Conservation (phyloP, 805 yeast species). For the Kluyveromyces siamensis region DNA sequence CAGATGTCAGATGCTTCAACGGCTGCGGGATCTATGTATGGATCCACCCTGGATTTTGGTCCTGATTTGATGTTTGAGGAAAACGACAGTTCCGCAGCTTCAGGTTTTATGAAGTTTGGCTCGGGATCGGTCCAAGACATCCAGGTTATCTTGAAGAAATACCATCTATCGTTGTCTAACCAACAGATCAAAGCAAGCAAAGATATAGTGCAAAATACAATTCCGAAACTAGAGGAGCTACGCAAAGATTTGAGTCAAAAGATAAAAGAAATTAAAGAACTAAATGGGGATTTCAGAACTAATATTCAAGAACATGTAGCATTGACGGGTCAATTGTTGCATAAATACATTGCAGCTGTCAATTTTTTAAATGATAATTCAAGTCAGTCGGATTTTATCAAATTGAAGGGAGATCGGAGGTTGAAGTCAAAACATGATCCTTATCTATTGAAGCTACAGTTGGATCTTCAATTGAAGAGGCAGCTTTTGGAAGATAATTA, state of each 20-base stretch:
- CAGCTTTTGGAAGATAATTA: slow-evolving; percentile 56
- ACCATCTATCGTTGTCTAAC: slow-evolving; percentile 49
- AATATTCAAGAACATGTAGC: slow-evolving; percentile 53
- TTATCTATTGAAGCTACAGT: slow-evolving; percentile 47
- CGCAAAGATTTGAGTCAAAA: slow-evolving; percentile 64
- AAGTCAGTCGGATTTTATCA: slow-evolving; percentile 16
- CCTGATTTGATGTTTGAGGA: slow-evolving; percentile 8
- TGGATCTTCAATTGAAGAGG: slow-evolving; percentile 57
- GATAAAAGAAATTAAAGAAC: slow-evolving; percentile 70
- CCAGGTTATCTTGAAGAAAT: slow-evolving; percentile 57
- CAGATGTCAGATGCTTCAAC: not conserved
- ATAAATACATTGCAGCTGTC: slow-evolving; percentile 37
- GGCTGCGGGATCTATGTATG: not conserved
- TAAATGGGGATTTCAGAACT: slow-evolving; percentile 54
- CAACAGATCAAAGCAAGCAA: slow-evolving; percentile 46
- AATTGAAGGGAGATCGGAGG: slow-evolving; percentile 12
- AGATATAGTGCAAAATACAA: slow-evolving; percentile 44
- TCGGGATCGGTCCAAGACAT: slow-evolving; percentile 71
- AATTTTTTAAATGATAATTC: slow-evolving; percentile 33
- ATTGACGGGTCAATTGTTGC: slow-evolving; percentile 48
- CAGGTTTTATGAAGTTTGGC: slow-evolving; percentile 63
- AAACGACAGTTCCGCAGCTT: slow-evolving; percentile 17
- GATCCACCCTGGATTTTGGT: not conserved
- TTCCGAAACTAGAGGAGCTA: slow-evolving; percentile 51
- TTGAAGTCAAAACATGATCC: slow-evolving; percentile 47